A percentile compares a stretch with the other conserved stretches of the same genome.
These are phyloP conservation scores for Phanerodontia chrysosporium DNA, from an alignment of 768 basidiomycete genomes.

Conservation along the genomic window DNA sequence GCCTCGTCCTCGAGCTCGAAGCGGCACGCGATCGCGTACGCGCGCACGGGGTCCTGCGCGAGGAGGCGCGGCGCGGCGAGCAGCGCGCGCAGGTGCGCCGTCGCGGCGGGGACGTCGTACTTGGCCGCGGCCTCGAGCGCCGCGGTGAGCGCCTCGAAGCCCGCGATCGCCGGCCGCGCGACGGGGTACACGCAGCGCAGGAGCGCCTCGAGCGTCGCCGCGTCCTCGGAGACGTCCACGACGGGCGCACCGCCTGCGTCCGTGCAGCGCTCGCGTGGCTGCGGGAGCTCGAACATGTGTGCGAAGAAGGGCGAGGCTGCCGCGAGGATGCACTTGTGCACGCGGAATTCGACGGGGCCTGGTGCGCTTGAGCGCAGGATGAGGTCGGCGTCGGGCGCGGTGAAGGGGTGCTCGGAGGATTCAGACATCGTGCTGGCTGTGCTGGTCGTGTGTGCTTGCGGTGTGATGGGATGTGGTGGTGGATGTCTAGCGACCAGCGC, in stretches of 20 bases:
- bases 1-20: conserved; percentile 10
- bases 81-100: neutral
- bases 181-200: conserved; percentile 8
- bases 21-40: conserved; percentile 14
- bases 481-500: neutral
- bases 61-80: conserved; percentile 1
- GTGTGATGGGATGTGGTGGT: neutral
- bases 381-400: conserved; percentile 48
- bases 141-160: neutral
- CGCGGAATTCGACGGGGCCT: conserved; percentile 54
- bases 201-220: conserved; percentile 3
- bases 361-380: conserved; percentile 39
- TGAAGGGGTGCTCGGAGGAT: conserved; percentile 27
- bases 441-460: neutral
- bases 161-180: neutral
- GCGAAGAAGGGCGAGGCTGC: conserved; percentile 12
- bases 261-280: neutral
- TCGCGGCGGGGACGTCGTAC: conserved; percentile 1
- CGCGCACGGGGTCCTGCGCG: conserved; percentile 7
- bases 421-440: neutral
- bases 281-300: conserved; percentile 9
- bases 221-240: conserved; percentile 6
- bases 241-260: neutral
- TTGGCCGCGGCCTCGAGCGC: conserved; percentile 12
- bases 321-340: conserved; percentile 10